Evolutionary conservation across 768 basidiomycete genomes (phyloP).

Genomic region (Rhodotorula paludigena): DNA sequence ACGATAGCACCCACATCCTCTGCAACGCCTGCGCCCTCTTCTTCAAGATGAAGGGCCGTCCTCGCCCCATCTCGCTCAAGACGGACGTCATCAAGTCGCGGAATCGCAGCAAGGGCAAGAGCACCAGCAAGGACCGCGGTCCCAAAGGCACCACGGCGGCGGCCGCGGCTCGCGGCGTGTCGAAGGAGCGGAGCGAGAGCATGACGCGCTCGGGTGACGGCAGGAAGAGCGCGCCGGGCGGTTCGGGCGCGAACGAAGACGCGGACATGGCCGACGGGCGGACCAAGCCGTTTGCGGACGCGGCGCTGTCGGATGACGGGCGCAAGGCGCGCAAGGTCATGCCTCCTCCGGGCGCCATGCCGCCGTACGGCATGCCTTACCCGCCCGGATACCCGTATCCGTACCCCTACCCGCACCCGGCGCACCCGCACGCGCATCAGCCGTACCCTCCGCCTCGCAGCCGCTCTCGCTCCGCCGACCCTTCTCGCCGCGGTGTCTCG

Average conservation of each 20-base stretch:
- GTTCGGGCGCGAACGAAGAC: constrained; percentile 19
- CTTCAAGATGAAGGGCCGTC: constrained; percentile 43
- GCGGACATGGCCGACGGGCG: constrained; percentile 12
- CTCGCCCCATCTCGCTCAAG: constrained; percentile 44
- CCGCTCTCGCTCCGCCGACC: constrained; percentile 29
- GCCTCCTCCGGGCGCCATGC: constrained; percentile 3
- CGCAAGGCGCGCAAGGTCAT: constrained; percentile 35
- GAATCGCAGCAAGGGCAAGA: constrained; percentile 42
- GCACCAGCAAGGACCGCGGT: constrained; percentile 36
- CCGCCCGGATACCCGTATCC: constrained; percentile 26
- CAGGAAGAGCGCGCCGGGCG: constrained; percentile 31
- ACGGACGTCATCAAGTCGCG: constrained; percentile 45
- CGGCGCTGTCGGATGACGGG: constrained; percentile 6
- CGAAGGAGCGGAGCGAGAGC: constrained; percentile 36
- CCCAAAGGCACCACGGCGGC: constrained; percentile 9
- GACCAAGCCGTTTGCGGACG: constrained; percentile 28
- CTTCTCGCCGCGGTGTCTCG: constrained; percentile 19
- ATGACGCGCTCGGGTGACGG: constrained; percentile 26
- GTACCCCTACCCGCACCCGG: constrained; percentile 20
- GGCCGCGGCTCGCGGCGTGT: constrained; percentile 7
- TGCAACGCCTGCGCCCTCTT: constrained; percentile 45
- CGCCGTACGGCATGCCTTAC: constrained; percentile 32
- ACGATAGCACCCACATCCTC: constrained; percentile 41
- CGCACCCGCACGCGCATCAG: constrained; percentile 32
- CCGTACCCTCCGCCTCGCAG: constrained; percentile 34